These are phyloP conservation scores for Aureobasidium uvarum DNA, from an alignment of 2,329 filamentous ascomycete species.

Conservation along the genomic window DNA sequence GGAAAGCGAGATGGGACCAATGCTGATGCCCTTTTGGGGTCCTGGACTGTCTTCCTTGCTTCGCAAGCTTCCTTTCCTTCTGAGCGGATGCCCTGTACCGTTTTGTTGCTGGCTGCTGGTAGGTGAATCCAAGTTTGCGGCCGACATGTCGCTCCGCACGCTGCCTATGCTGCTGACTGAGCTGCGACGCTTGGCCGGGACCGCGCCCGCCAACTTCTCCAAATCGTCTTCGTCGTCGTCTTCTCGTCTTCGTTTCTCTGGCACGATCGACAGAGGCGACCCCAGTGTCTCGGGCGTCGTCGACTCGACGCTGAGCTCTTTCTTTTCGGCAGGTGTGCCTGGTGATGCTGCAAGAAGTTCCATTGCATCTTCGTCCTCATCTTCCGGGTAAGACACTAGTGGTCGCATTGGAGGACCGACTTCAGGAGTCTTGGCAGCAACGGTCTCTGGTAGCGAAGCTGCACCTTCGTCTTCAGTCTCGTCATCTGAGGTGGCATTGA, in stretches of 20 bases:
- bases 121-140: conserved; percentile 29
- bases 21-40: conserved; percentile 40
- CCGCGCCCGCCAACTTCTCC: conserved; percentile 65
- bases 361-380: conserved; percentile 62
- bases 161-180: conserved; percentile 35
- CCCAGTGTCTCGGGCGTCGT: conserved; percentile 33
- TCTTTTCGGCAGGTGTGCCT: conserved; percentile 34
- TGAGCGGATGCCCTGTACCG: conserved; percentile 36
- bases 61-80: conserved; percentile 47
- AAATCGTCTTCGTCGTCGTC: conserved; percentile 93
- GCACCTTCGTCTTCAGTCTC: conserved; percentile 64
- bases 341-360: conserved; percentile 45
- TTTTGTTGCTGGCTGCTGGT: conserved; percentile 28
- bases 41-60: conserved; percentile 40
- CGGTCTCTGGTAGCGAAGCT: conserved; percentile 33
- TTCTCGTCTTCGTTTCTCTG: conserved; percentile 86
- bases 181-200: conserved; percentile 47
- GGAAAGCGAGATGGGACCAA: conserved; percentile 26
- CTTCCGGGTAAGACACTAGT: conserved; percentile 88
- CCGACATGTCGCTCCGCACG: conserved; percentile 30
- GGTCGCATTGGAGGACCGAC: conserved; percentile 66
- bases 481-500: conserved; percentile 76
- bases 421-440: conserved; percentile 51
- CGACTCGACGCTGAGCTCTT: conserved; percentile 31
- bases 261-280: conserved; percentile 68